Evolutionary conservation across 2,329 filamentous ascomycete genomes (phyloP), one percentile per base, ranked within the genome.

Genomic region (Monilinia laxa): DNA sequence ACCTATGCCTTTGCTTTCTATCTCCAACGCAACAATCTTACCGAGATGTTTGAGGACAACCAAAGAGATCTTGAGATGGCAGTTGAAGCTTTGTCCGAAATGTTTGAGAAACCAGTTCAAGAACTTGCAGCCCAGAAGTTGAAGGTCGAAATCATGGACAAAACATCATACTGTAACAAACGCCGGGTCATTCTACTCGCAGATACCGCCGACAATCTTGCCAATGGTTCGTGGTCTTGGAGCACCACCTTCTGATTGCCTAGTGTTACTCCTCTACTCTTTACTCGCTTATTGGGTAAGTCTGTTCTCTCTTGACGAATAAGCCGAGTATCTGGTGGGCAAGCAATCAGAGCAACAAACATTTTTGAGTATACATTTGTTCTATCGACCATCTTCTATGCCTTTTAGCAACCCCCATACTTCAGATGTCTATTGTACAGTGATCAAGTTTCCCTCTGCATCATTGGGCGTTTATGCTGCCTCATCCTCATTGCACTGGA

Each of bases 1-100:
- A 99, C 95, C 0, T 99, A 99, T 75, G 95, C 95, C 0, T 99
- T 99, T 79, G 95, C 95, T 0, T 99, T 95, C 77, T 99, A 99
- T 76, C 87, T 99, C n/a, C 90, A 90, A 3, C 88, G 92, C 66
- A 98, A 97, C 83, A 98, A 99, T 76, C 81, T 95, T 66, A 98
- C 95, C 0, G 92, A 94, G 76, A 98, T 99, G 64, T 99, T 99
- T 68, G 95, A 99, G 78, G 93, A 98, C 78, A 99, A 99, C 77
- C 95, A 99, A 76, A 97, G 97, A 78, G 95, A 99, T 76, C 81
- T 99, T 31, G 95, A 99, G 79, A 90, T 99, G 87, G 94, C 95
- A 0, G 95, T 98, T 0, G 95, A 99, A 80, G 93, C 91, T 67
- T 81, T 99, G 71, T 97, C 92, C n/a, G 93, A 97, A 79, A 97